Conservation (phyloP, 1,284 basidiomycete species). For the Apiotrichum brassicae region DNA sequence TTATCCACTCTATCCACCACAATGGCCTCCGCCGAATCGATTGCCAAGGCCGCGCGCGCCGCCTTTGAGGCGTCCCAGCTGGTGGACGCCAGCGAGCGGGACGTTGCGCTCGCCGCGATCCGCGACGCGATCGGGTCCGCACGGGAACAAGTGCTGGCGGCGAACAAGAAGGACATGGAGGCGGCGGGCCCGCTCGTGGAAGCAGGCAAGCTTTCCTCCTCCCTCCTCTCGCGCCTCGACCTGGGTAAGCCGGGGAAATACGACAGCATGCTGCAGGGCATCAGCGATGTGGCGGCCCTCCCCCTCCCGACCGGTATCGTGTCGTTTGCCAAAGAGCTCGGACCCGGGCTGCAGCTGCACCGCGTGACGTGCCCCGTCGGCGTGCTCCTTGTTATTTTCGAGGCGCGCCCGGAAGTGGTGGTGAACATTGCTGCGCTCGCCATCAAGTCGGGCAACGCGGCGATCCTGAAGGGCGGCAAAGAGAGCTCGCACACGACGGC, state of each 20-base stretch:
- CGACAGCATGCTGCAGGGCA: constrained; percentile 85
- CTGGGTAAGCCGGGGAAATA: constrained; percentile 81
- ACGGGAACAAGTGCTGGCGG: constrained; percentile 64
- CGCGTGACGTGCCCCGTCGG: constrained; percentile 95
- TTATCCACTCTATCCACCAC: constrained; percentile 1
- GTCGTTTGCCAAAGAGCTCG: constrained; percentile 79
- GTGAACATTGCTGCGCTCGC: constrained; percentile 95
- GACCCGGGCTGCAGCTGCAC: constrained; percentile 81
- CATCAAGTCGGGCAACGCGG: constrained; percentile 95
- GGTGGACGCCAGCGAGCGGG: constrained; percentile 59
- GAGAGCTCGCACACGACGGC: constrained; percentile 75
- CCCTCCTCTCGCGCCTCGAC: constrained; percentile 80
- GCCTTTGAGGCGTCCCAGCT: constrained; percentile 84
- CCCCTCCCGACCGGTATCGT: constrained; percentile 82
- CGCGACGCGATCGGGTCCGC: constrained; percentile 58
- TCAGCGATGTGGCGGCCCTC: constrained; percentile 76
- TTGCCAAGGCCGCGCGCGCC: constrained; percentile 68
- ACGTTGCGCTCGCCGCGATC: constrained; percentile 66
- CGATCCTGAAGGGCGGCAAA: constrained; percentile 94
- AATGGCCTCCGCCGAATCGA: constrained; percentile 45
- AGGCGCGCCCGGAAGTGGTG: constrained; percentile 95
- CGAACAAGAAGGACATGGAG: constrained; percentile 73
- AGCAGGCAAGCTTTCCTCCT: constrained; percentile 71
- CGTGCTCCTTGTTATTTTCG: constrained; percentile 93
- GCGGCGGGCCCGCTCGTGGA: constrained; percentile 71